Evolutionary conservation across 169 alveolate genomes (phyloP), one percentile per base, ranked within the genome.

Genomic region (Prorocentrum cordatum): DNA sequence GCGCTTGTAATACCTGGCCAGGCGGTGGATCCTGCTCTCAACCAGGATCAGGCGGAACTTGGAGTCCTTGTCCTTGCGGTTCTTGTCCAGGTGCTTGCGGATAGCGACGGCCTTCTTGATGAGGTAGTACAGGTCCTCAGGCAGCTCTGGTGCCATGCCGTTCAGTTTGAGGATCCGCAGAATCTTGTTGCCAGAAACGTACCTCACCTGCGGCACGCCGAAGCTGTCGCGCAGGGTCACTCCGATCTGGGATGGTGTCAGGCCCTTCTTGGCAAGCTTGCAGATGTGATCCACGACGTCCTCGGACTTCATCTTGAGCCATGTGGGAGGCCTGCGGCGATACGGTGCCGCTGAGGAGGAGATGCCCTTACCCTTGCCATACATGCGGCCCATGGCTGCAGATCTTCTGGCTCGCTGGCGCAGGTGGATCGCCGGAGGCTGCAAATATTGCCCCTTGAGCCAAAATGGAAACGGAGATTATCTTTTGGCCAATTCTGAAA

Each of bases 51-150:
- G 93, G 83, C 99, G 95, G 96, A 95, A 98, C 95, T 98, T 98
- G 93, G 97, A 94, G 93, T 97, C 99, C 92, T 93, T 96, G 94
- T 98, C 99, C 94, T 96, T 97, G 93, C 97, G 94, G 95, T 95
- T 96, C 92, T 94, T 95, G 95, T 98, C 99, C 93, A 98, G 92
- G 92, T 98, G 99, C 96, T 98, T 98, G 93, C 99, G 96, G 94
- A 98, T 96, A 68, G 98, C 92, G 85, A 98, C 99, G 27, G 99
- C 99, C 94, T 97, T 97, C 95, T 97, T 98, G 92, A 98, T 97
- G 93, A 98, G 93, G 94, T 96, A 96, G 95, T 98, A 97, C 61
- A 98, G 94, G 93, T 98, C 99, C 95, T 98, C 99, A 29, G 99
- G 99, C 92, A 98, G 95, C 91, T 96, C 96, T 12, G 90, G 90